Evolutionary conservation across 805 yeast genomes (phyloP).

Genomic region (Candida andamanensis): DNA sequence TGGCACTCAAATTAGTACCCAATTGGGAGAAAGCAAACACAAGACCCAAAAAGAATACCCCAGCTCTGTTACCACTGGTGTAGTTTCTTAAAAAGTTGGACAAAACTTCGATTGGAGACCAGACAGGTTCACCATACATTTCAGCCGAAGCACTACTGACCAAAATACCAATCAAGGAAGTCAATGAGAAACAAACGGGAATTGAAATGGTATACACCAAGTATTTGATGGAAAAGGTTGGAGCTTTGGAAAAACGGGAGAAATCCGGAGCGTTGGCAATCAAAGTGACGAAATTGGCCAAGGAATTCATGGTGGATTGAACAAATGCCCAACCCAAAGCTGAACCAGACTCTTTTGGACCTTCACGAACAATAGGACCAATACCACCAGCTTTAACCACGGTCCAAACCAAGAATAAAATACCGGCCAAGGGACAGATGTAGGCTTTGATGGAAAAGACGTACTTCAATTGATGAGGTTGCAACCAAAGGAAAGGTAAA

Average conservation of each 20-base stretch:
- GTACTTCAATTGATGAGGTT: slow-evolving; percentile 79
- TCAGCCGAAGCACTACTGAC: slow-evolving; percentile 74
- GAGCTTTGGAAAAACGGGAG: slow-evolving; percentile 66
- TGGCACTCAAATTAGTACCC: slow-evolving; percentile 39
- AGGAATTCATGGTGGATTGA: slow-evolving; percentile 68
- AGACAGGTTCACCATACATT: slow-evolving; percentile 62
- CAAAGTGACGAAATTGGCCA: slow-evolving; percentile 86
- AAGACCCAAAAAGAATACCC: slow-evolving; percentile 34
- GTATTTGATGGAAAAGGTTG: slow-evolving; percentile 35
- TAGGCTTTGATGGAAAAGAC: slow-evolving; percentile 78
- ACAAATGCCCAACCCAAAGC: slow-evolving; percentile 81
- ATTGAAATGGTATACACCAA: slow-evolving; percentile 52
- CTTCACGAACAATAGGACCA: slow-evolving; percentile 64
- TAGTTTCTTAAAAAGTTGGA: slow-evolving; percentile 49
- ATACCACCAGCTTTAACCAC: slow-evolving; percentile 73
- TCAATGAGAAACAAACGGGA: slow-evolving; percentile 73
- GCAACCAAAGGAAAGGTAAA: slow-evolving; percentile 75
- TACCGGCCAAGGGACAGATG: slow-evolving; percentile 76
- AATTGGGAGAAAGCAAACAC: slow-evolving; percentile 40
- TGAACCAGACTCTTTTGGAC: slow-evolving; percentile 45
- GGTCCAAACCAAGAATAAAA: slow-evolving; percentile 82
- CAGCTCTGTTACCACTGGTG: slow-evolving; percentile 37
- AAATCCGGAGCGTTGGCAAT: slow-evolving; percentile 88
- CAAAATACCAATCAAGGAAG: slow-evolving; percentile 79
- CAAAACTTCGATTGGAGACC: slow-evolving; percentile 83